Evolutionary conservation across 1,139 yeast species (phyloP).

Genomic region (Kluyveromyces marxianus): DNA sequence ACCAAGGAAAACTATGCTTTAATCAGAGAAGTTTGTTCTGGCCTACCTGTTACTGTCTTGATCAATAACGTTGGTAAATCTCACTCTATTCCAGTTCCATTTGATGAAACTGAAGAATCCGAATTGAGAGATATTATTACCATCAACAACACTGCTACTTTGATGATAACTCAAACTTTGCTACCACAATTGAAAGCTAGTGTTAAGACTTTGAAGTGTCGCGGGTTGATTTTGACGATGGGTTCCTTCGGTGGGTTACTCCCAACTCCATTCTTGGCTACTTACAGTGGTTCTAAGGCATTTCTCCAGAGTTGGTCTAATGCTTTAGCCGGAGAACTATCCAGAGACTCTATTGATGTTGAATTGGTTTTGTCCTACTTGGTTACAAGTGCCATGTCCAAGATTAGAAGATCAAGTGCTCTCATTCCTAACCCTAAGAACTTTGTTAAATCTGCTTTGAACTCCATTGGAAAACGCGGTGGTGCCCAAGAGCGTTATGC

Average conservation of each 20-base stretch:
- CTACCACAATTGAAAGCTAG: slow-evolving; percentile 60
- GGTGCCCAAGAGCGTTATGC: slow-evolving; percentile 92
- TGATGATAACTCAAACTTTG: slow-evolving; percentile 70
- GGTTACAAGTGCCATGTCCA: slow-evolving; percentile 94
- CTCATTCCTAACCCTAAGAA: slow-evolving; percentile 74
- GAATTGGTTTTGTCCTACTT: slow-evolving; percentile 82
- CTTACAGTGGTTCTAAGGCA: slow-evolving; percentile 94
- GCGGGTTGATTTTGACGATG: slow-evolving; percentile 84
- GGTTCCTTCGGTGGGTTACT: slow-evolving; percentile 94
- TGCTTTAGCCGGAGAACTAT: slow-evolving; percentile 83
- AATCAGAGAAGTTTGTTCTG: slow-evolving; percentile 43
- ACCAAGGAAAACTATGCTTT: slow-evolving; percentile 42
- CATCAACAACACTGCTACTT: slow-evolving; percentile 78
- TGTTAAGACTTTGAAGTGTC: slow-evolving; percentile 36
- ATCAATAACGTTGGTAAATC: slow-evolving; percentile 93
- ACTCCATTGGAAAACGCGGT: slow-evolving; percentile 67
- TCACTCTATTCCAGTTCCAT: slow-evolving; percentile 92
- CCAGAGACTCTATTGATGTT: slow-evolving; percentile 65
- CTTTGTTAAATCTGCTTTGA: slow-evolving; percentile 67
- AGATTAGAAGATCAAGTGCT: slow-evolving; percentile 67
- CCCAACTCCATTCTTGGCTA: slow-evolving; percentile 88
- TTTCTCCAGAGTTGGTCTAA: slow-evolving; percentile 89
- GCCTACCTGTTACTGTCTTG: slow-evolving; percentile 57
- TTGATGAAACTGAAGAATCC: slow-evolving; percentile 63
- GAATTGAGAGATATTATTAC: slow-evolving; percentile 77